phyloP scores from a whole-genome alignment of 192 early-diverging fungal species.

The Podila epicladia region DNA sequence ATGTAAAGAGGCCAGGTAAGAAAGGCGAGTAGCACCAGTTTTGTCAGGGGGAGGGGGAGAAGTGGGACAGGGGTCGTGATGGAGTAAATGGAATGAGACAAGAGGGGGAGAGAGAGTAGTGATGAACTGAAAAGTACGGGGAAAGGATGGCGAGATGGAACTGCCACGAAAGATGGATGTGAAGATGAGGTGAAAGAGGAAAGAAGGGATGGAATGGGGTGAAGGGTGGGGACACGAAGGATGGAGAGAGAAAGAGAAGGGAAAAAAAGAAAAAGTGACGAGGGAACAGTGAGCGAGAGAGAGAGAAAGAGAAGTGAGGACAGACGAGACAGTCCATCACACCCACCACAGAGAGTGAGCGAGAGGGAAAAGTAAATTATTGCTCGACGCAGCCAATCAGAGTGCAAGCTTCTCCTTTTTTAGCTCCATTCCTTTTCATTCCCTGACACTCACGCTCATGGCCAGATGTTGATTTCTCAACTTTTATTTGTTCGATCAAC shows the following conservation, averaged over 20 bases:
- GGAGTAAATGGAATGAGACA: neutral
- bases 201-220: neutral
- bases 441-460: no score
- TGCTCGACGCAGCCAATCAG: no score
- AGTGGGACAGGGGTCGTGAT: neutral
- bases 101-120: neutral
- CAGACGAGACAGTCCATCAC: no score
- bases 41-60: neutral
- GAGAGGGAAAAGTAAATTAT: no score
- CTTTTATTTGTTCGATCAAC: no score
- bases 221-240: neutral
- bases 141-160: constrained; percentile 33
- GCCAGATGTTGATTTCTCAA: no score
- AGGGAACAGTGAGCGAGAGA: neutral
- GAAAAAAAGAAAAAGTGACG: neutral
- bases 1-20: neutral
- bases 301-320: no score
- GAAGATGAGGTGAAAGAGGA: neutral
- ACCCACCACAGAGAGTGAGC: no score
- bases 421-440: no score
- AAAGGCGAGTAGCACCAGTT: neutral
- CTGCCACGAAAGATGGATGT: constrained; percentile 11
- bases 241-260: neutral
- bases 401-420: no score
- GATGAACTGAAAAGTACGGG: constrained; percentile 12